Evolutionary conservation across 2,329 filamentous ascomycete genomes (phyloP).

Genomic region (Aspergillus vadensis): DNA sequence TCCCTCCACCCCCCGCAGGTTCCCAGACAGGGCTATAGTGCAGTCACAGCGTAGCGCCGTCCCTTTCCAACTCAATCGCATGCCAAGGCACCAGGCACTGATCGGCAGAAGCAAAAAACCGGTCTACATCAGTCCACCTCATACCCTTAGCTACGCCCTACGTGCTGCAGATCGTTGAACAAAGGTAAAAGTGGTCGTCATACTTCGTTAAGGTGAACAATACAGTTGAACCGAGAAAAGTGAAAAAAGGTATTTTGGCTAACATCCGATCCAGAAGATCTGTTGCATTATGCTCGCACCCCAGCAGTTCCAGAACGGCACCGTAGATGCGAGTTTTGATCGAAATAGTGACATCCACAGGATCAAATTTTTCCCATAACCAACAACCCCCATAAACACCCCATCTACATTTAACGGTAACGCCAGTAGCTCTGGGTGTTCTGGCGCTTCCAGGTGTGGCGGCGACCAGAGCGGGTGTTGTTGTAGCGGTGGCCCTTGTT

Average conservation of each 20-base stretch:
- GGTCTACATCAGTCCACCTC: not conserved
- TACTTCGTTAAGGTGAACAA: conserved; percentile 41
- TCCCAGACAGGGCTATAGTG: not conserved
- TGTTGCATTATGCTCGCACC: conserved; percentile 41
- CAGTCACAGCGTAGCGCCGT: not conserved
- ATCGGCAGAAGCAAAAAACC: not conserved
- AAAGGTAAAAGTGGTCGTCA: conserved; percentile 33
- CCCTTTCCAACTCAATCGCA: not conserved
- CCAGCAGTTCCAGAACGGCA: conserved; percentile 28
- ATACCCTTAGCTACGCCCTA: not conserved
- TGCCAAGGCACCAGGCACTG: not conserved
- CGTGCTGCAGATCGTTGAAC: conserved; percentile 19
- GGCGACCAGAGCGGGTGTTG: conserved; percentile 94
- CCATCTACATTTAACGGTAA: conserved; percentile 69
- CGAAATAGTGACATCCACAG: conserved; percentile 40
- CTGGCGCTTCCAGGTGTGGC: conserved; percentile 99
- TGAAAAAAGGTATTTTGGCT: conserved; percentile 39
- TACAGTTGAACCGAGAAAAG: conserved; percentile 31
- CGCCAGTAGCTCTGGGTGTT: conserved; percentile 99
- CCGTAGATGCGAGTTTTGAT: conserved; percentile 34
- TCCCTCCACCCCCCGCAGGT: not conserved
- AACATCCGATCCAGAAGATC: conserved; percentile 40
- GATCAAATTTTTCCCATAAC: conserved; percentile 34
- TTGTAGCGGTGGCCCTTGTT: conserved; percentile 99
- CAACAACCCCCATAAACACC: conserved; percentile 32